phyloP scores from a whole-genome alignment of 176 grass and related monocot species.

The Guadua angustifolia region DNA sequence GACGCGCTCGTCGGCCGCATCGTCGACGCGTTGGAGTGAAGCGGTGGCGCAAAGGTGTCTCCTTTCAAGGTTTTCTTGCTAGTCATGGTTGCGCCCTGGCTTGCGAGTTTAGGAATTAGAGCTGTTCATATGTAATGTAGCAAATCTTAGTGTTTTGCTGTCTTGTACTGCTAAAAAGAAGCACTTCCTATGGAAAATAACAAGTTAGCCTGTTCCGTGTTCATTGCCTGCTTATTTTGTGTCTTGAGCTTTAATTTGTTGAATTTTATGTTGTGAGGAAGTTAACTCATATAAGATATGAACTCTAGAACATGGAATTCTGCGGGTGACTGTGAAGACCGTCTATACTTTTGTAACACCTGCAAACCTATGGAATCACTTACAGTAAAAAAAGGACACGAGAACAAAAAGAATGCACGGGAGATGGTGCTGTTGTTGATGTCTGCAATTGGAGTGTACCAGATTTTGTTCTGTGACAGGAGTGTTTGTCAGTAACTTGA shows the following conservation, averaged over 20 bases:
- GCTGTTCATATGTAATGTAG: constrained; percentile 46
- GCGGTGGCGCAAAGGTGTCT: constrained; percentile 34
- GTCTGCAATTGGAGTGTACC: not conserved
- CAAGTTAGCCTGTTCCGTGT: not conserved
- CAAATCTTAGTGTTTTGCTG: constrained; percentile 19
- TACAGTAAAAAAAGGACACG: not conserved
- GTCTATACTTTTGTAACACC: not conserved
- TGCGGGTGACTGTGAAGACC: not conserved
- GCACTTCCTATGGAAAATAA: not conserved
- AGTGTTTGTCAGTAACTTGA: not conserved
- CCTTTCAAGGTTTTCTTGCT: constrained; percentile 43
- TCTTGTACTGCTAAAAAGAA: constrained; percentile 47
- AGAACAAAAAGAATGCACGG: constrained; percentile 8
- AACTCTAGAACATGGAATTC: constrained; percentile 12
- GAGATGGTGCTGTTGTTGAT: not conserved
- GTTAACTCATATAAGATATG: not conserved
- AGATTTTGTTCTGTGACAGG: not conserved
- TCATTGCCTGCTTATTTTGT: not conserved
- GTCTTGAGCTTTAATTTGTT: constrained; percentile 11
- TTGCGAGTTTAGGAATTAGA: constrained; percentile 36
- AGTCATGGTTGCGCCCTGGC: constrained; percentile 21
- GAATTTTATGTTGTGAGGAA: not conserved
- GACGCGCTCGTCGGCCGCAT: constrained; percentile 53
- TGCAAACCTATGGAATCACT: not conserved
- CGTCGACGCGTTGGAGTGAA: constrained; percentile 54